phyloP scores from a whole-genome alignment of 352 stramenopile species.

The Phytophthora melonis region DNA sequence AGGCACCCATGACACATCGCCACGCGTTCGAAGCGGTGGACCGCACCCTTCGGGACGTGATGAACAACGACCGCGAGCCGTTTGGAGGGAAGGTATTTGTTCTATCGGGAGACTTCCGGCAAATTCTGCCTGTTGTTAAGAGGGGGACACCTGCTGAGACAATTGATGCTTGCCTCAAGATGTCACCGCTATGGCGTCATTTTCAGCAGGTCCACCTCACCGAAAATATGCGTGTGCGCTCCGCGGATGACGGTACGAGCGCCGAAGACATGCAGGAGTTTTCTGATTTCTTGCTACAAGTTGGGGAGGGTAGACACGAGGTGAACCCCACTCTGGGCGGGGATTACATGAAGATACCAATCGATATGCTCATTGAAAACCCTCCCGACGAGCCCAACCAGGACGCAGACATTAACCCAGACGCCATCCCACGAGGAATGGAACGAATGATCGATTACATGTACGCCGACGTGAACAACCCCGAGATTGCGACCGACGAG shows the following conservation, averaged over 20 bases:
- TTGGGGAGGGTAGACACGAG: constrained; percentile 1
- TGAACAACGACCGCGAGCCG: constrained; percentile 15
- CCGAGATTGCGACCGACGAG: constrained; percentile 1
- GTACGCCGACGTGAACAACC: constrained; percentile 6
- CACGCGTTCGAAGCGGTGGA: constrained; percentile 36
- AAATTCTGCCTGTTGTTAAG: constrained; percentile 31
- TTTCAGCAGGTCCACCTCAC: constrained; percentile 2
- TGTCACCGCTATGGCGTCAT: neutral
- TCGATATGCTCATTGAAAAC: neutral
- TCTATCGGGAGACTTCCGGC: constrained; percentile 30
- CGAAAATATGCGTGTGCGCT: too few species aligned
- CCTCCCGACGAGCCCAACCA: neutral
- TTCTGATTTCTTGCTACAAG: constrained; percentile 2
- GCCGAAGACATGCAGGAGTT: neutral
- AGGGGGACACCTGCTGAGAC: constrained; percentile 1
- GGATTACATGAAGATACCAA: neutral
- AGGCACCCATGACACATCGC: constrained; percentile 11
- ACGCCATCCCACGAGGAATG: neutral
- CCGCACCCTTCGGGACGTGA: constrained; percentile 26
- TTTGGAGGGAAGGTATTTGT: constrained; percentile 43
- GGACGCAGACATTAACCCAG: neutral
- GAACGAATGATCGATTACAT: neutral
- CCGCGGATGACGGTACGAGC: neutral
- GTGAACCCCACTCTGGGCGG: neutral
- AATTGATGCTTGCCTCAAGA: constrained; percentile 10